Base-by-base conservation (phyloP, 2,329 filamentous ascomycete genomes). In the Stachybotrys chlorohalonatus region DNA sequence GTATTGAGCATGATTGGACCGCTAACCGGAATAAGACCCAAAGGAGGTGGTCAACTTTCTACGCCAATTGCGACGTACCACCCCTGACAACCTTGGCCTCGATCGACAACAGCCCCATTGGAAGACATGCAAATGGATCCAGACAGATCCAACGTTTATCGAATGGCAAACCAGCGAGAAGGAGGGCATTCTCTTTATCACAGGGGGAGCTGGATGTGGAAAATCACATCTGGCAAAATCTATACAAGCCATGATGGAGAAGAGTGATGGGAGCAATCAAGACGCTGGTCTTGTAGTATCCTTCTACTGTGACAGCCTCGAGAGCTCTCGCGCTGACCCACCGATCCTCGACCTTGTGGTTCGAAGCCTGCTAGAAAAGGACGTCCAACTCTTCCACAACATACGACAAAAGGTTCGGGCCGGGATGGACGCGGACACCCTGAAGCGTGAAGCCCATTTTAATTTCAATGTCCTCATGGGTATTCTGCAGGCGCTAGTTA, bases 171-270 rank as follows among this genome's bases (percentile, higher is more conserved):
- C 56, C 7, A 55, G 36, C 24, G 47, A 57, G 15, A 50, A 56
- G 15, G 57, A 55, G 3, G 57, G 57, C 5, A 47, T 59, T 46
- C 52, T 61, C n/a, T 61, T 61, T 39, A 49, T 61, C 15, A 61
- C 59, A 8, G 59, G 59, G 1, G 60, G 53, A 11, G 58, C 58
- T 15, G 59, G 59, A 45, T 61, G 58, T 13, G 59, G 59, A 24
- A 61, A 61, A 52, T 62, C 59, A 1, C 55, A 58, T 30, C 32
- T 61, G 47, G 60, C 60, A 11, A 62, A 61, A 17, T 60, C 58
- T 17, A 62, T 62, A 36, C 59, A 62, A 9, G 53, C 52, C 6
- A 48, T 56, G 1, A 57, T 60, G 53, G 59, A 58, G 16, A 53
- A 53, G 6, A 47, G 42, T 5, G 47, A 47, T 5, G 55, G 56